Percentiles rank a stretch among this genome's conserved stretches.
phyloP scores from a whole-genome alignment of 352 stramenopile species.

The Thalassiosira livingstoniorum region DNA sequence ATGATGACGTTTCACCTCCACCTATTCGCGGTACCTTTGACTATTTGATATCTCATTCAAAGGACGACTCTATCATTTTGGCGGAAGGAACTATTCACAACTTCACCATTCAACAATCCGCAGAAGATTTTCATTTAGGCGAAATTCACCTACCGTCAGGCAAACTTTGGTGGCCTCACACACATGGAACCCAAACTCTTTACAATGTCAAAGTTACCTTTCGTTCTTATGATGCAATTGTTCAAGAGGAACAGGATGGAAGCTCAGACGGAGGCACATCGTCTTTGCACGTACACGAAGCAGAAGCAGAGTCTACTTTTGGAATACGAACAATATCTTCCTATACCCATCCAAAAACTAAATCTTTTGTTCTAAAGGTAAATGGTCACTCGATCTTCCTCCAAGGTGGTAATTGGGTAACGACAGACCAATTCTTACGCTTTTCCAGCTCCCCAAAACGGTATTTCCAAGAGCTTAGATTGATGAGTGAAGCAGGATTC shows the following conservation, averaged over 20 bases:
- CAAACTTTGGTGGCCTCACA: slow-evolving; percentile 56
- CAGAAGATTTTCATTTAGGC: slow-evolving; percentile 24
- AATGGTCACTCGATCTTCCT: slow-evolving; percentile 71
- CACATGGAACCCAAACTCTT: slow-evolving; percentile 40
- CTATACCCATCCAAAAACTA: slow-evolving; percentile 48
- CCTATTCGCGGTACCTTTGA: not conserved
- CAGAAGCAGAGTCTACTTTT: slow-evolving; percentile 35
- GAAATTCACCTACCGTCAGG: slow-evolving; percentile 16
- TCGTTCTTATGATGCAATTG: slow-evolving; percentile 11
- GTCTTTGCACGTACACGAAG: slow-evolving; percentile 15
- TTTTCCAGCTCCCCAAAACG: slow-evolving; percentile 49
- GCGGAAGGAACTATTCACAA: slow-evolving; percentile 44
- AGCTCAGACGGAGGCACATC: not conserved
- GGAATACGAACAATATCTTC: slow-evolving; percentile 57
- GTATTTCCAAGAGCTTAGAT: slow-evolving; percentile 60
- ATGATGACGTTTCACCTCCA: not conserved
- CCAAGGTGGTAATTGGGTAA: slow-evolving; percentile 76
- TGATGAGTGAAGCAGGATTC: slow-evolving; percentile 61
- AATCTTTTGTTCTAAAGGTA: slow-evolving; percentile 53
- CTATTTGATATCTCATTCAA: not conserved
- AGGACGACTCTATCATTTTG: slow-evolving; percentile 8
- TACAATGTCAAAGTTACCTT: slow-evolving; percentile 41
- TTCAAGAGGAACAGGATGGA: not conserved
- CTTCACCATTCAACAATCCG: slow-evolving; percentile 26
- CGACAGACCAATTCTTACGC: slow-evolving; percentile 64